Percentiles rank a stretch among this genome's conserved stretches.
These are phyloP conservation scores for Luvunga scandens DNA, from an alignment of 345 rosid genomes.

Conservation along the genomic window DNA sequence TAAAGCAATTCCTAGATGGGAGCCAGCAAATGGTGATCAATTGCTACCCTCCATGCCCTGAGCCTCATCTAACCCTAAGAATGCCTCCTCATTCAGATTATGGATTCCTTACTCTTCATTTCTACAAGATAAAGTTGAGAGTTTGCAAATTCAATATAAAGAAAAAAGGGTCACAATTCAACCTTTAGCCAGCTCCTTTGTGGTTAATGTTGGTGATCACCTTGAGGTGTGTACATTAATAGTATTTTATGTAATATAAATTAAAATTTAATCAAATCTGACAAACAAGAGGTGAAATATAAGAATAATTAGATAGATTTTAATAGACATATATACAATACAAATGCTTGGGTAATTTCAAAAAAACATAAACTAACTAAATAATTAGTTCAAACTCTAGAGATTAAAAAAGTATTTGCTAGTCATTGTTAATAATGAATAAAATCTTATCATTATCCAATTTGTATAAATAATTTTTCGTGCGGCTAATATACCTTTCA, in stretches of 20 bases:
- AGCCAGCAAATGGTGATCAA: conserved; percentile 79
- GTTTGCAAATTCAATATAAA: conserved; percentile 56
- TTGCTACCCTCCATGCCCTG: conserved; percentile 80
- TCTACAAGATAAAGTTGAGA: conserved; percentile 80
- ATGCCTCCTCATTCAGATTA: conserved; percentile 96
- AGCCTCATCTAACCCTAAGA: conserved; percentile 82
- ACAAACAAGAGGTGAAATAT: too few relatives aligned
- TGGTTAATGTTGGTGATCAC: conserved; percentile 87
- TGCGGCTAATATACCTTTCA: background rate
- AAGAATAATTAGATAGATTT: too few relatives aligned
- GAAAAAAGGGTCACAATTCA: conserved; percentile 74
- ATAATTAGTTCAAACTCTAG: too few relatives aligned
- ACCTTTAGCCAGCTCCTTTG: conserved; percentile 67
- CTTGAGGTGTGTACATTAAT: conserved; percentile 55
- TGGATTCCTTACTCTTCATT: conserved; percentile 83
- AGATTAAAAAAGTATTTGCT: too few relatives aligned
- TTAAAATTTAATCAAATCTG: too few relatives aligned
- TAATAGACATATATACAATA: too few relatives aligned
- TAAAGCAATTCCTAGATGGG: conserved; percentile 51
- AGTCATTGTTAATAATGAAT: too few relatives aligned
- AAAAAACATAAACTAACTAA: too few relatives aligned
- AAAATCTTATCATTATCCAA: too few relatives aligned
- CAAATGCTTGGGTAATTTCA: too few relatives aligned
- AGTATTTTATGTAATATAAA: too few relatives aligned
- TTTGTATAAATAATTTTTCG: background rate